Base-by-base conservation (phyloP, 495 filamentous ascomycete genomes). In the Ascobolus immersus region DNA sequence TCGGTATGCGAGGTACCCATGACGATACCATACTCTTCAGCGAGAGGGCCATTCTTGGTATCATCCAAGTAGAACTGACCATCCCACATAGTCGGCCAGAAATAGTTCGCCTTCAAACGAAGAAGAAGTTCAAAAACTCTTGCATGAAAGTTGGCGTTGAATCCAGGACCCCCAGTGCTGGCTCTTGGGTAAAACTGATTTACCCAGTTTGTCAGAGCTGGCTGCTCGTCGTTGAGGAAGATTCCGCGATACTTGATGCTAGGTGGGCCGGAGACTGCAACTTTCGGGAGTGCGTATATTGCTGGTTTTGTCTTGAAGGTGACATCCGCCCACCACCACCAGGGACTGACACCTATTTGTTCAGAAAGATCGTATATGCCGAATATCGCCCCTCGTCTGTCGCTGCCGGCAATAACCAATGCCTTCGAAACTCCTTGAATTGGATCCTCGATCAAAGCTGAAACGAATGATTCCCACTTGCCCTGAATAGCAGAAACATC, bases 231-330 rank as follows among this genome's bases (percentile, higher is more conserved):
- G 34, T 62, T 64, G 41, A 62, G 48, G 40, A 62, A 64, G 35
- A 64, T 54, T n/a, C 58, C 60, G 8, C 60, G 53, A 39, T 59
- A 64, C 31, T 60, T 57, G 19, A 64, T 52, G n/a, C 48, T 53
- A 4, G 59, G 59, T 11, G 56, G 52, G 29, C 50, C 52, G 14
- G 61, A 53, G 4, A 44, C 36, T 11, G 52, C 56, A n/a, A 32
- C 39, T 8, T 41, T 44, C 12, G 45, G 45, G 14, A 45, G 30
- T 2, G 56, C 53, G 38, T 55, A 59, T 24, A 61, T 55, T 2
- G 44, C 35, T 11, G 39, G 18, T 33, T 56, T 52, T 13, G 40
- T 38, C 33, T 55, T 41, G 4, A 54, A 44, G 8, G 54, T 43
- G 2, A 60, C 55, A 42, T 64, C 59, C 9, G 58, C 59, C 41